Conservation (phyloP, 768 basidiomycete genomes). For the Termitomyces sp. region DNA sequence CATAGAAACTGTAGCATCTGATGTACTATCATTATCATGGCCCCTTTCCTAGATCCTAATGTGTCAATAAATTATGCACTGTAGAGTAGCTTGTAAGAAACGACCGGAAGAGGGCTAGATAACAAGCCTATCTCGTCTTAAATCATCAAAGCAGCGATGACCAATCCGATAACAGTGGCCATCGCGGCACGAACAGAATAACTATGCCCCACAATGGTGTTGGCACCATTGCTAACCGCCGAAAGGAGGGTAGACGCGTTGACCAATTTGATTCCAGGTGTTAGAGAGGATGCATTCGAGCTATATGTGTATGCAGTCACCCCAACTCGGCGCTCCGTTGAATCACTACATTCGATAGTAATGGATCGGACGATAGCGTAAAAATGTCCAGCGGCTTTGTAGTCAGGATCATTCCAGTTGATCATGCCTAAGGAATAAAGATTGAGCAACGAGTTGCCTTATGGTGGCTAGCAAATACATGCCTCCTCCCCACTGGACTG, state of each 20-base stretch:
- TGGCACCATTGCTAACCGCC: conserved; percentile 32
- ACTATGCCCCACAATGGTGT: conserved; percentile 4
- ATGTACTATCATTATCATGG: neutral
- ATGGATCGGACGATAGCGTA: conserved; percentile 60
- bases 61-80: neutral
- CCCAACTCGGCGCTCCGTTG: conserved; percentile 33
- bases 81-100: neutral
- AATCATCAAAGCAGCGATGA: conserved; percentile 17
- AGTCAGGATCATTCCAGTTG: conserved; percentile 78
- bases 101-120: neutral
- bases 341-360: conserved; percentile 57
- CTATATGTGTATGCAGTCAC: conserved; percentile 64
- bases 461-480: neutral
- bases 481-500: conserved; percentile 75
- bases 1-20: conserved; percentile 5
- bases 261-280: conserved; percentile 51
- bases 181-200: conserved; percentile 15
- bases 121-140: neutral
- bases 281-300: conserved; percentile 43
- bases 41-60: conserved; percentile 1
- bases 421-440: conserved; percentile 47
- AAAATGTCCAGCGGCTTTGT: conserved; percentile 68
- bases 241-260: conserved; percentile 48
- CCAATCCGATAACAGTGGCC: conserved; percentile 19
- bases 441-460: neutral